These are phyloP conservation scores for Euryodendron excelsum DNA, from an alignment of 148 eudicot genomes.

Conservation along the genomic window DNA sequence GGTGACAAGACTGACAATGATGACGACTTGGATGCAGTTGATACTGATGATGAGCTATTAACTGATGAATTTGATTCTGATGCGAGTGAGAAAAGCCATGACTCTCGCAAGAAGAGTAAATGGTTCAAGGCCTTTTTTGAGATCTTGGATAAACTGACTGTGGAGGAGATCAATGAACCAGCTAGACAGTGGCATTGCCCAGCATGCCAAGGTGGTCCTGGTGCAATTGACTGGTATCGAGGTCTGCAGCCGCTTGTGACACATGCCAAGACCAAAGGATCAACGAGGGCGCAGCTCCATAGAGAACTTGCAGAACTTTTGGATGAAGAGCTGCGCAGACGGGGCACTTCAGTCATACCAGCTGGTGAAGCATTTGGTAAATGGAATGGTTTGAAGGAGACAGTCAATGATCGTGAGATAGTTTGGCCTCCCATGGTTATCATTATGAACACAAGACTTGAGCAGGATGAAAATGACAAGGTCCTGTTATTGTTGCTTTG, in stretches of 20 bases:
- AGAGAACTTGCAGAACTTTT: slow-evolving; percentile 57
- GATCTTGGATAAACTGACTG: slow-evolving; percentile 40
- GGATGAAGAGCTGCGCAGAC: slow-evolving; percentile 63
- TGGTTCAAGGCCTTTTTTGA: slow-evolving; percentile 53
- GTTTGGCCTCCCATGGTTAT: slow-evolving; percentile 94
- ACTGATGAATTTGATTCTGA: slow-evolving; percentile 61
- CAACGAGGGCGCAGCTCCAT: slow-evolving; percentile 61
- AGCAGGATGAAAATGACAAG: slow-evolving; percentile 59
- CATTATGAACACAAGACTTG: slow-evolving; percentile 59
- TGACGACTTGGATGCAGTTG: slow-evolving; percentile 38
- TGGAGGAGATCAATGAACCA: slow-evolving; percentile 54
- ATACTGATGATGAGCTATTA: slow-evolving; percentile 46
- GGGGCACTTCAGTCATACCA: slow-evolving; percentile 56
- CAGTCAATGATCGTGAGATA: slow-evolving; percentile 43
- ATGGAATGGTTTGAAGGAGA: slow-evolving; percentile 53
- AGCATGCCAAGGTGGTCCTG: slow-evolving; percentile 79
- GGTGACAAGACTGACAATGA: slow-evolving; percentile 25
- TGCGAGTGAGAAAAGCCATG: slow-evolving; percentile 46
- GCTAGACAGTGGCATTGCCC: slow-evolving; percentile 84
- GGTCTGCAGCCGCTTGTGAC: slow-evolving; percentile 61
- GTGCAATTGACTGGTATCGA: slow-evolving; percentile 72
- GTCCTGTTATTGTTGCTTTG: slow-evolving; percentile 25
- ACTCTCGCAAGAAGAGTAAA: slow-evolving; percentile 43
- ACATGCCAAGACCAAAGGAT: slow-evolving; percentile 69
- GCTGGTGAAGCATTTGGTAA: slow-evolving; percentile 56